Base-by-base conservation (phyloP, 768 basidiomycete genomes). In the Podaxis sp. region DNA sequence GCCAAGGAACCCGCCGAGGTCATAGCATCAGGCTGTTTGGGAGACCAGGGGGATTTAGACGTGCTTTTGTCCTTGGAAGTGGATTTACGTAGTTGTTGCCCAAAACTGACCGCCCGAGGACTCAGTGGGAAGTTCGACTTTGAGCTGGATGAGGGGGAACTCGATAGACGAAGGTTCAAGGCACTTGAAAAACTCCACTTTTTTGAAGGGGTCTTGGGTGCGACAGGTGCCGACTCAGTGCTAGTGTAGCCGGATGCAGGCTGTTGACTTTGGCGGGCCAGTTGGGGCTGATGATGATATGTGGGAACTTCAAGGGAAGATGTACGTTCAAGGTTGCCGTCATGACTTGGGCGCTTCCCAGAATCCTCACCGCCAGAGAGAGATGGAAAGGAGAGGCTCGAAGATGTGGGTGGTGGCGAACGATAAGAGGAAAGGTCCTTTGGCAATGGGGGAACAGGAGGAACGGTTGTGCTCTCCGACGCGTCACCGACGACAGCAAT, bases 121-220 rank as follows among this genome's bases (percentile, higher is more conserved):
- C 89, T 91, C 57, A 87, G 71, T 12, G 87, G 83, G 64, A 87
- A 84, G 17, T 56, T 61, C 7, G 78, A 74, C 66, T 85, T 76
- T 75, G 71, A 75, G 58, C 87, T 84, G 46, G 82, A 80, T 20
- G 87, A 87, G 54, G 89, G 86, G 28, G 87, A 88, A 62, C 83
- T 83, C 13, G 87, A 83, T 56, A 92, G 74, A 71, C 84, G 91
- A 73, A 91, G 82, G 66, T 90, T 92, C 3, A 95, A 77, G 24
- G 90, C 91, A 65, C 84, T 89, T n/a, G 91, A 90, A 73, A 96
- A 91, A 72, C 93, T 95, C 94, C 94, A 96, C 75, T 96, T 96
- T 83, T 95, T 95, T n/a, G 91, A 93, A 37, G 93, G 93, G 2
- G 91, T 90, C 77, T 91, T 91, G 56, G 82, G 77, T 48, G 82